These are phyloP conservation scores for Termitomyces sp. DNA, from an alignment of 768 basidiomycete species.

Conservation along the genomic window DNA sequence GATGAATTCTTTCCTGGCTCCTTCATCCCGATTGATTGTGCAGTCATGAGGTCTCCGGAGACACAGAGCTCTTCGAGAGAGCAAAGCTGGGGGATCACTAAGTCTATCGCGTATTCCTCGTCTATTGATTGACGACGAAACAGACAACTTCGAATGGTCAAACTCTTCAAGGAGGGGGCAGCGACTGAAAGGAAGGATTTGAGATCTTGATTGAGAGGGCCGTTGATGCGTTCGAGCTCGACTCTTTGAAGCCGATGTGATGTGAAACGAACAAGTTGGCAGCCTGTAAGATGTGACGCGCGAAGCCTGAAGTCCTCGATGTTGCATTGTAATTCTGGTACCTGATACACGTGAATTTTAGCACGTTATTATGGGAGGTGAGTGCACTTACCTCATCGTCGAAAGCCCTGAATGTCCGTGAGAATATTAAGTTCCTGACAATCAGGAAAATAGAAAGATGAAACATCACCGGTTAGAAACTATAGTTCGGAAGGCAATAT, in stretches of 20 bases:
- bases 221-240: background rate
- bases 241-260: background rate
- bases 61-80: constrained; percentile 2
- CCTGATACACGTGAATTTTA: background rate
- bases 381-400: constrained; percentile 2
- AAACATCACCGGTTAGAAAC: constrained; percentile 1
- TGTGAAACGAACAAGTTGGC: constrained; percentile 3
- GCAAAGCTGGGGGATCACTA: background rate
- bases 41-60: background rate
- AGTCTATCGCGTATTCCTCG: constrained; percentile 3
- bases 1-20: background rate
- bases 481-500: background rate
- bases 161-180: background rate
- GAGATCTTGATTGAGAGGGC: constrained; percentile 3
- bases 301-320: background rate
- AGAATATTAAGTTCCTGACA: background rate
- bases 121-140: background rate
- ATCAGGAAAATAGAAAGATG: background rate
- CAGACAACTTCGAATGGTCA: background rate
- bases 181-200: background rate
- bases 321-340: constrained; percentile 1
- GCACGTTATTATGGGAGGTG: background rate
- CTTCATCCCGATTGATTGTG: background rate
- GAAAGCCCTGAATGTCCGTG: background rate
- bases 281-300: constrained; percentile 1